Conservation (phyloP, 768 basidiomycete species). For the Calocera viscosa region DNA sequence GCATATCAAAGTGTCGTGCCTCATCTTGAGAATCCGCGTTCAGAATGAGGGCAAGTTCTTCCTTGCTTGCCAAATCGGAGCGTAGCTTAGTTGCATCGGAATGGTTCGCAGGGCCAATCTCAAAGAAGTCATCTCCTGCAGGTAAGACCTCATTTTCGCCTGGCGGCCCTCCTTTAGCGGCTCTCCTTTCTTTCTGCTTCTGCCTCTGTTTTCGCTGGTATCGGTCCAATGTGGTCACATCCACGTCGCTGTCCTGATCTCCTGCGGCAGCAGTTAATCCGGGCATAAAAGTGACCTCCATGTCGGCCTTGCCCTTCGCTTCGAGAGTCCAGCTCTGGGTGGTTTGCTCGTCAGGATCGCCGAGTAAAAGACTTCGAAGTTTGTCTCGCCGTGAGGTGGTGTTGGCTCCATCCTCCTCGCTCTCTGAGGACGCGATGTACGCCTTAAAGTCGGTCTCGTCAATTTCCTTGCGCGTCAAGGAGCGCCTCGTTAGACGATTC, state of each 20-base stretch:
- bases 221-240: constrained; percentile 80
- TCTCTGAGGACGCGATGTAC: constrained; percentile 59
- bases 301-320: constrained; percentile 62
- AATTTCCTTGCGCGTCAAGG: constrained; percentile 69
- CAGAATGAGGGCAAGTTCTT: constrained; percentile 54
- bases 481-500: constrained; percentile 61
- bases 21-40: constrained; percentile 42
- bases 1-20: constrained; percentile 78
- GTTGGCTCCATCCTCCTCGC: constrained; percentile 39
- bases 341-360: constrained; percentile 41
- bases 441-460: constrained; percentile 83
- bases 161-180: constrained; percentile 38
- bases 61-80: constrained; percentile 35
- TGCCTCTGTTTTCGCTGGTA: constrained; percentile 87
- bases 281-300: constrained; percentile 93
- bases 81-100: constrained; percentile 12
- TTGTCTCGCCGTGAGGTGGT: constrained; percentile 47
- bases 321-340: constrained; percentile 59
- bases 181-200: constrained; percentile 71
- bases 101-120: constrained; percentile 27
- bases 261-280: constrained; percentile 45
- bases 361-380: constrained; percentile 64
- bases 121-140: constrained; percentile 67
- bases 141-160: constrained; percentile 9
- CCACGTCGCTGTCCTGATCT: constrained; percentile 30